Conservation (phyloP, 164 flowering plant genomes). For the Annona cherimola region DNA sequence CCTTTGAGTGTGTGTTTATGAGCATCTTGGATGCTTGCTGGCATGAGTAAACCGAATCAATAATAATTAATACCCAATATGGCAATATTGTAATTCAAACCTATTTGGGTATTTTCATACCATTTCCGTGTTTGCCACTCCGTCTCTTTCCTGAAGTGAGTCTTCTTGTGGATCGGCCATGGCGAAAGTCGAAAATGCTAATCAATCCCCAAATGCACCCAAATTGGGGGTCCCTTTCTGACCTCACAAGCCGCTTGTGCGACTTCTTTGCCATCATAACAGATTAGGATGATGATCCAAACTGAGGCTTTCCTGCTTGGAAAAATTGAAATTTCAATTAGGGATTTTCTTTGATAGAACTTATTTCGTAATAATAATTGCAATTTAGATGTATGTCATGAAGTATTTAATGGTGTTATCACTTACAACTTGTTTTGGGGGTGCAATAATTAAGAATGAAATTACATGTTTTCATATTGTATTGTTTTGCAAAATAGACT, state of each 20-base stretch:
- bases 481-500: no score
- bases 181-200: slow-evolving; percentile 65
- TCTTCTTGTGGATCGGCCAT: slow-evolving; percentile 46
- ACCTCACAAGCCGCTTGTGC: slow-evolving; percentile 29
- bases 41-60: background rate
- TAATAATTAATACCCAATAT: no score
- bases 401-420: no score
- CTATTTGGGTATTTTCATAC: slow-evolving; percentile 27
- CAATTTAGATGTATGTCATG: no score
- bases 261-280: slow-evolving; percentile 54
- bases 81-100: background rate
- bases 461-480: no score
- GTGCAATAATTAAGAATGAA: no score
- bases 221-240: slow-evolving; percentile 37
- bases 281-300: background rate
- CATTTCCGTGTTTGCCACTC: slow-evolving; percentile 28
- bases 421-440: no score
- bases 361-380: no score
- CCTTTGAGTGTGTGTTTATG: background rate
- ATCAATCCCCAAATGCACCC: slow-evolving; percentile 83
- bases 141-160: slow-evolving; percentile 50
- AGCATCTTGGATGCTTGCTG: background rate
- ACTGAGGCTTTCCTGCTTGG: background rate
- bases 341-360: no score
- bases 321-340: background rate